Base-by-base conservation (phyloP, 2,329 filamentous ascomycete species). In the Pyricularia grisea region DNA sequence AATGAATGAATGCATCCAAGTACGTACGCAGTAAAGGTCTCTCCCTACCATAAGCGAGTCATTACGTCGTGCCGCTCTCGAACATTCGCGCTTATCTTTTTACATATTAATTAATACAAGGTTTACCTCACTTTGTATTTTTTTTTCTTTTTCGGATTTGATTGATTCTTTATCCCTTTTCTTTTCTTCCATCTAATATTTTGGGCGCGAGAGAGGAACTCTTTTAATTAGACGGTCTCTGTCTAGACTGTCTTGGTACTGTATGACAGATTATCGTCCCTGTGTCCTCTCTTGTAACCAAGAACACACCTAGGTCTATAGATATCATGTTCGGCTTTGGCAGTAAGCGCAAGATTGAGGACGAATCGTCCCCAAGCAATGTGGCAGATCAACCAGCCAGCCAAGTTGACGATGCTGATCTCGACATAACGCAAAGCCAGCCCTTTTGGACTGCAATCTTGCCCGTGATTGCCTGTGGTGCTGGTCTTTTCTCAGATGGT, bases 401-500 rank as follows among this genome's bases (percentile, higher is more conserved):
- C 25, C 25, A 28, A 9, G 14, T 28, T 4, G 60, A 68, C 64
- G 28, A 69, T n/a, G 60, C 27, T 23, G 67, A 68, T 20, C 17
- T 42, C 25, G 67, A 64, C 17, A 31, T 63, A 14, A 20, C 31
- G n/a, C 55, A 28, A 14, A 68, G 58, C 28, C 60, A 68, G 60
- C 67, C 67, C 9, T 68, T 68, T 25, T 68, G 67, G 67, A 61
- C 58, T 27, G 67, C 67, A 30, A 77, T 81, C 25, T 75, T 86
- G 84, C 92, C 93, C 17, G 91, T 93, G 0, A 90, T 97, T 73
- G 93, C 93, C 63, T 97, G 93, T 75, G 94, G 94, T 72, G 92
- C 93, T 67, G 94, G 94, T 74, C 84, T 97, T 1, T 97, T 97
- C 79, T 93, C 90, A 28, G 94, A 97, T 78, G 94, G 67, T 68